These are phyloP conservation scores for Lactarius hatsudake DNA, from an alignment of 768 basidiomycete genomes.

Conservation along the genomic window DNA sequence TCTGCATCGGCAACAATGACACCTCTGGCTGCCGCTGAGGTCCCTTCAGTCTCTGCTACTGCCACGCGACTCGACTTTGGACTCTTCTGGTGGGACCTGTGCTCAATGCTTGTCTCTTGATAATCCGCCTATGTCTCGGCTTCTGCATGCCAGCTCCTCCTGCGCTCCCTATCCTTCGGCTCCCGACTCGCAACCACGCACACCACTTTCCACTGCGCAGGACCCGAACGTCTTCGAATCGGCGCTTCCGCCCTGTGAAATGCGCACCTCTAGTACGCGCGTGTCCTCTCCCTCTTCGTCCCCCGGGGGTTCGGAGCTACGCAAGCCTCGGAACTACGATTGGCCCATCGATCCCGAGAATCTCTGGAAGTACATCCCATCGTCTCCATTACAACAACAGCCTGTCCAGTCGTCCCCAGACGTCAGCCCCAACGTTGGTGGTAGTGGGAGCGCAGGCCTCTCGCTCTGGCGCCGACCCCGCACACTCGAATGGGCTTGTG, in stretches of 20 bases:
- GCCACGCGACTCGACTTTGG: background rate
- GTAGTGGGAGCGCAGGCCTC: conserved; percentile 18
- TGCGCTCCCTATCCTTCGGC: background rate
- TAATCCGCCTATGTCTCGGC: background rate
- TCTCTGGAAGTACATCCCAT: conserved; percentile 34
- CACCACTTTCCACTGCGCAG: conserved; percentile 8
- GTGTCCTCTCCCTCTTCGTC: conserved; percentile 13
- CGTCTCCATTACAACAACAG: conserved; percentile 31
- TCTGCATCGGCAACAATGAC: conserved; percentile 26
- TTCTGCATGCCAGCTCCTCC: background rate
- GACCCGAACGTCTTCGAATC: conserved; percentile 4
- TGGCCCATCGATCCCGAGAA: conserved; percentile 27
- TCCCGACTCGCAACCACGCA: background rate
- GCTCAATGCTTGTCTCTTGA: background rate
- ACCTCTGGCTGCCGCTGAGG: conserved; percentile 8
- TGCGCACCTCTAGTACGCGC: background rate
- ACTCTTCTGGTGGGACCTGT: background rate
- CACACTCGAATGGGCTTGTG: conserved; percentile 48
- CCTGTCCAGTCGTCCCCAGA: conserved; percentile 24
- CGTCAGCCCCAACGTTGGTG: conserved; percentile 19
- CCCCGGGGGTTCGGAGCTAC: conserved; percentile 4
- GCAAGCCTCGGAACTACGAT: conserved; percentile 15
- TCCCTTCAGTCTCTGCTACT: background rate
- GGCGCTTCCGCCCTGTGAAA: background rate
- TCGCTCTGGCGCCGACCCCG: conserved; percentile 28